These are phyloP conservation scores for Vinca minor DNA, from an alignment of 257 asterid species.

Conservation along the genomic window DNA sequence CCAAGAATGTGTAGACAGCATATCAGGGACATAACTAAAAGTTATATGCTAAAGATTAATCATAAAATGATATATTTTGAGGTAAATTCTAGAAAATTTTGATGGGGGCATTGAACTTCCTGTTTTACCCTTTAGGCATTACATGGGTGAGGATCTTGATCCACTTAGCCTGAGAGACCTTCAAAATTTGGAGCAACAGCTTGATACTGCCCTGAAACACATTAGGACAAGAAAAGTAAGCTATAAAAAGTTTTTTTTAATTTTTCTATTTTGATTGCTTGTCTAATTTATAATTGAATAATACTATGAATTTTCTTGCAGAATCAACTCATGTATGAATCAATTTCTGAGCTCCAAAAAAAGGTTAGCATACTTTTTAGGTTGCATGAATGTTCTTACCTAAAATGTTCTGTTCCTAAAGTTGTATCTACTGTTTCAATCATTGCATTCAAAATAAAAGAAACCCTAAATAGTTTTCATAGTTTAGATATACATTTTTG, in stretches of 20 bases:
- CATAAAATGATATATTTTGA: too few relatives aligned
- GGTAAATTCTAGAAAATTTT: too few relatives aligned
- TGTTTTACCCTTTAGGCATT: constrained; percentile 19
- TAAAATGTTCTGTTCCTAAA: too few relatives aligned
- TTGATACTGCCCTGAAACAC: constrained; percentile 37
- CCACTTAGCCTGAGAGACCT: constrained; percentile 29
- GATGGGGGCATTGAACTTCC: not conserved
- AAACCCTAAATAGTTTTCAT: not conserved
- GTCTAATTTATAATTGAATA: too few relatives aligned
- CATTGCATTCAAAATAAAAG: not conserved
- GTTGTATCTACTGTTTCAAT: too few relatives aligned
- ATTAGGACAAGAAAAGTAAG: constrained; percentile 34
- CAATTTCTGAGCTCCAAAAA: constrained; percentile 63
- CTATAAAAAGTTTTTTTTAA: too few relatives aligned
- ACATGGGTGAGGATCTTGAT: constrained; percentile 44
- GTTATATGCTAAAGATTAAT: too few relatives aligned
- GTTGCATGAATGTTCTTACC: not conserved
- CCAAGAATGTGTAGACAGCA: too few relatives aligned
- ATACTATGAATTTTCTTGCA: constrained; percentile 16
- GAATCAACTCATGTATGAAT: constrained; percentile 67
- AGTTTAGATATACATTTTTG: not conserved
- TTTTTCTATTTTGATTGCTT: too few relatives aligned
- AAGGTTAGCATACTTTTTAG: constrained; percentile 36
- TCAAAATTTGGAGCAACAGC: constrained; percentile 45
- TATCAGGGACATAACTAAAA: too few relatives aligned